These are phyloP conservation scores for Citrus sp. DNA, from an alignment of 345 rosid genomes.

Conservation along the genomic window DNA sequence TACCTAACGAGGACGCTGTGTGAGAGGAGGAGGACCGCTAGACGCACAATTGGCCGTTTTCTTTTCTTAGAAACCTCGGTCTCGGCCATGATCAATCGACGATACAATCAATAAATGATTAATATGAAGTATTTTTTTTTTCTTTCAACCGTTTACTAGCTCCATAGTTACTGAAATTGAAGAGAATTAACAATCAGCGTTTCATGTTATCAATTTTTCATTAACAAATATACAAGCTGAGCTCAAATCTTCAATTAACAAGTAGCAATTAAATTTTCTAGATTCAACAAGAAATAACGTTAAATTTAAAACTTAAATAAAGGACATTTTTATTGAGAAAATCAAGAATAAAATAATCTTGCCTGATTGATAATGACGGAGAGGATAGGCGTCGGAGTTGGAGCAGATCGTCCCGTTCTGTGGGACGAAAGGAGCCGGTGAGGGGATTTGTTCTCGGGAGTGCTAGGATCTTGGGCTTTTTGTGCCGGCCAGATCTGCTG, in stretches of 20 bases:
- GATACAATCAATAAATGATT: not conserved
- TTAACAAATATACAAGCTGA: not conserved
- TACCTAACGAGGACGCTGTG: slow-evolving; percentile 77
- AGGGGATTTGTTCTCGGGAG: not conserved
- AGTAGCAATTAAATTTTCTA: not conserved
- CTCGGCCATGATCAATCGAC: not conserved
- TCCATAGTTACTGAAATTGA: not conserved
- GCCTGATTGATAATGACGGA: not conserved
- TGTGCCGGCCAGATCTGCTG: not conserved
- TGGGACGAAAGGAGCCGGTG: too few species aligned
- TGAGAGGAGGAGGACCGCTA: slow-evolving; percentile 72
- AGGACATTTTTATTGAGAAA: too few species aligned
- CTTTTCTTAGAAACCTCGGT: slow-evolving; percentile 33
- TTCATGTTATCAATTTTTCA: not conserved
- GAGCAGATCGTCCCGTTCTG: too few species aligned
- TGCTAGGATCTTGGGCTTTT: not conserved
- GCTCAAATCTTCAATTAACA: not conserved
- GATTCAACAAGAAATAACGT: too few species aligned
- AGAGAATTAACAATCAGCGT: not conserved
- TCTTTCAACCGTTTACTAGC: not conserved
- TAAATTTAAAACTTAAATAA: not conserved
- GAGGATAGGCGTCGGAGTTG: fast-evolving
- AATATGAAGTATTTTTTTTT: not conserved
- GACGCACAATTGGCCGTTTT: slow-evolving; percentile 75
- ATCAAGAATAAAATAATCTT: not conserved